These are phyloP conservation scores for Syzygium grande DNA, from an alignment of 345 rosid genomes.

Conservation along the genomic window DNA sequence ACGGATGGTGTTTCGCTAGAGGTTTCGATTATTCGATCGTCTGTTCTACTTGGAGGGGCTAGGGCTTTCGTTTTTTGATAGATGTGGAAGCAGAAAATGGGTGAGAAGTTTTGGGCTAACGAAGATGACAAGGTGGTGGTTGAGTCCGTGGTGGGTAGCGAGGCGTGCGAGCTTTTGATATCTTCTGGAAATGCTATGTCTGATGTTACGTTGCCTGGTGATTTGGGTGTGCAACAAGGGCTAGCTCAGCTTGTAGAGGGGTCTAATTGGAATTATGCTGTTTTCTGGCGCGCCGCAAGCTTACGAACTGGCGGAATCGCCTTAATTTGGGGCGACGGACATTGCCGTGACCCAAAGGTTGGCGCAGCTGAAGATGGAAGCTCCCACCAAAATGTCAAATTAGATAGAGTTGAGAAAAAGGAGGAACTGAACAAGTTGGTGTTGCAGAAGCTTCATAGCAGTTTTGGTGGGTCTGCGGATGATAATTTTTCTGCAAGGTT, in stretches of 20 bases:
- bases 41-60: not conserved
- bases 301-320: slow-evolving; percentile 58
- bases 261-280: slow-evolving; percentile 70
- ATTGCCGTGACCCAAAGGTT: slow-evolving; percentile 32
- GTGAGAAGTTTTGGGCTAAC: slow-evolving; percentile 51
- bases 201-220: slow-evolving; percentile 35
- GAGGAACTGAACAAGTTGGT: slow-evolving; percentile 54
- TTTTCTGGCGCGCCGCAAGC: slow-evolving; percentile 58
- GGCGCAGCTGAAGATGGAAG: slow-evolving; percentile 24
- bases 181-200: slow-evolving; percentile 38
- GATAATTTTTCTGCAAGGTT: slow-evolving; percentile 28
- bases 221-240: slow-evolving; percentile 53
- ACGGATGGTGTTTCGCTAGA: not conserved
- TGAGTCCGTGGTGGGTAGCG: slow-evolving; percentile 71
- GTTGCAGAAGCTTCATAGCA: slow-evolving; percentile 55
- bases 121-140: slow-evolving; percentile 60
- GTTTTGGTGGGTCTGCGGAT: slow-evolving; percentile 38
- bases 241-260: slow-evolving; percentile 57
- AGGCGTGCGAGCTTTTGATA: slow-evolving; percentile 63
- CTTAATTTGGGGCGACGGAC: slow-evolving; percentile 87
- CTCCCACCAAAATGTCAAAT: slow-evolving; percentile 15
- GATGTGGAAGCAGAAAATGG: slow-evolving; percentile 36
- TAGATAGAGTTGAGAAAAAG: slow-evolving; percentile 35
- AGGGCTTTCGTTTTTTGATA: slow-evolving; percentile 1
- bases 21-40: not conserved